Base-by-base conservation (phyloP, 2,329 filamentous ascomycete genomes). In the Colletotrichum chrysophilum region DNA sequence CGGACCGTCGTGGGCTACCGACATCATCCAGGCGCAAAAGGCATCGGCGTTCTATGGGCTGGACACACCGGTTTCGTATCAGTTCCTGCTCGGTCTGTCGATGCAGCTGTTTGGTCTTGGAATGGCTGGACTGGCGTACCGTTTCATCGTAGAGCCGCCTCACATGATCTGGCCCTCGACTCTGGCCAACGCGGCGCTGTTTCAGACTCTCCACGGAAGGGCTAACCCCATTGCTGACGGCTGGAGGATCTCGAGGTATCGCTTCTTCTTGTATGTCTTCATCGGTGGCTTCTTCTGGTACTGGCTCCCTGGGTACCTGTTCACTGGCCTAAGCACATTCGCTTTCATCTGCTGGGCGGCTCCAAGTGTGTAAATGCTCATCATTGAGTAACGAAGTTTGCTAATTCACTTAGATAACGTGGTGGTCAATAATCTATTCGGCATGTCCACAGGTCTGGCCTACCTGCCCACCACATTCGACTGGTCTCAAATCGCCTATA, bases 371-470 rank as follows among this genome's bases (percentile, higher is more conserved):
- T 75, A 26, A 26, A 26, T 26, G 26, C 26, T 26, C 26, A 26
- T 26, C 26, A 6, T 26, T 26, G 26, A 26, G 5, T 26, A 26
- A 26, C 24, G 26, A 6, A 21, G 73, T 75, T 48, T 24, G 12
- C 71, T 74, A 8, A 74, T 28, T 2, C 0, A n/a, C 10, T 34
- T 7, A 75, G 73, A 94, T 64, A 94, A 91, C 75, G 86, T 90
- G 0, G 85, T 94, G 10, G 84, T 95, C 38, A 95, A 95, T 78
- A 93, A 95, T 81, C 80, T 95, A 1, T 95, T 95, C 78, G 83
- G 83, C 26, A 80, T 80, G 52, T 78, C 79, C 26, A 81, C 79
- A 5, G 83, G 83, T 2, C 61, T 84, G 7, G 83, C 82, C 2
- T 66, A 82, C 52, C 80, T 81, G 60, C 80, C 79, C 5, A 70